Conservation (phyloP, 768 basidiomycete genomes). For the Chalciporus chontae region DNA sequence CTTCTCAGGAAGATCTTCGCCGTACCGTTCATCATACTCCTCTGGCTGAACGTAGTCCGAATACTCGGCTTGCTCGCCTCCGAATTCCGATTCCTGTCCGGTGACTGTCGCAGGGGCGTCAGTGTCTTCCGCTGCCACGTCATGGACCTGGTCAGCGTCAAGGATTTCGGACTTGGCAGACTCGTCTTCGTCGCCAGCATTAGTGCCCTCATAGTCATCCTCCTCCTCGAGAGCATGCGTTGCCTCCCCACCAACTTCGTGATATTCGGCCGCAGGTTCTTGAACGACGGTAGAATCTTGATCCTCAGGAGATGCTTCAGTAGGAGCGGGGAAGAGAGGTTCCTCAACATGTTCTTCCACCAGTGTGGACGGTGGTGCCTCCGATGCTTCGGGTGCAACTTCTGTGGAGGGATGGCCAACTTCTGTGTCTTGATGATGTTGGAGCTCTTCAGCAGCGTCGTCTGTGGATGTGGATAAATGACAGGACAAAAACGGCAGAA, state of each 20-base stretch:
- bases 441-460: constrained; percentile 7
- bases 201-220: constrained; percentile 16
- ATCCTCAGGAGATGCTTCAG: constrained; percentile 10
- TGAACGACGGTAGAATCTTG: constrained; percentile 3
- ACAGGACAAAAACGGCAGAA: neutral
- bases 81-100: constrained; percentile 14
- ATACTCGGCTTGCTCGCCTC: constrained; percentile 34
- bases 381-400: neutral
- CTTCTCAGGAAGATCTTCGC: constrained; percentile 34
- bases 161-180: constrained; percentile 16
- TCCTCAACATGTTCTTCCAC: constrained; percentile 4
- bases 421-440: constrained; percentile 6
- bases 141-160: constrained; percentile 31
- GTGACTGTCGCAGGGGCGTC: constrained; percentile 10
- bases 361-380: constrained; percentile 1
- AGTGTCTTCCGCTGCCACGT: constrained; percentile 18
- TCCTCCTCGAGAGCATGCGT: constrained; percentile 20
- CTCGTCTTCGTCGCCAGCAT: constrained; percentile 17
- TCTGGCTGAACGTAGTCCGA: constrained; percentile 30
- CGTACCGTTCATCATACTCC: constrained; percentile 36
- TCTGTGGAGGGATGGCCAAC: neutral
- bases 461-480: constrained; percentile 12
- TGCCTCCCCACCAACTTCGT: constrained; percentile 13
- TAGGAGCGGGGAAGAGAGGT: neutral
- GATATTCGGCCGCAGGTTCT: constrained; percentile 15